Evolutionary conservation across 192 early-diverging fungal genomes (phyloP), one percentile per base, ranked within the genome.

Genomic region (Backusella westeae): DNA sequence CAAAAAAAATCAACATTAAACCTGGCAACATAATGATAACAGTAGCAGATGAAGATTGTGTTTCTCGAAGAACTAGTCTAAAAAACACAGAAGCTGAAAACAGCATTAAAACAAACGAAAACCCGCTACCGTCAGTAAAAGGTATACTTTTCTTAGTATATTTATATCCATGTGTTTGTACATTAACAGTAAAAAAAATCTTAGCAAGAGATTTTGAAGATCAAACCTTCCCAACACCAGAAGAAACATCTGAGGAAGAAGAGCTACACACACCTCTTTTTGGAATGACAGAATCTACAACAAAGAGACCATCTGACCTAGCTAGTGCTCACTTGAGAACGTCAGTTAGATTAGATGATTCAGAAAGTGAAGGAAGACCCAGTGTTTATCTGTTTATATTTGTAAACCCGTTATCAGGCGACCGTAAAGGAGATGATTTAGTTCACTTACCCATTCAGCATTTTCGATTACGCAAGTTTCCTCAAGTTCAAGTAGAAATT

Each of bases 321-420:
- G 36, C 73, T 73, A 34, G 63, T 59, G 36, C 49, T 41, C 19
- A 26, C 10, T 74, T 80, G 15, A 42, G 74, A 69, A 77, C 75
- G 7, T 80, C 79, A 39, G 75, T 80, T 10, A 71, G 59, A 23
- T 36, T 80, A 26, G 73, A 80, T 34, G 79, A 75, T 42, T 69
- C 70, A 4, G 52, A 73, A 12, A 35, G 49, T 19, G 78, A 83
- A 74, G 82, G 75, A 10, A 53, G 73, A 15, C 90, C 92, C 3
- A 85, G 78, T 14, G 78, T 87, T 2, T 90, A 92, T 72, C 84
- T 91, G 32, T 91, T 93, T 74, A 93, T 93, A 29, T 93, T 93
- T 78, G 89, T 89, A 36, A 93, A 93, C 77, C 92, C 92, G n/a
- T 77, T 87, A 8, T 91, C 89, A 0, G 92, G 92, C 26, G 90